These are phyloP conservation scores for Colletotrichum tamarilloi DNA, from an alignment of 2,329 filamentous ascomycete genomes.

Conservation along the genomic window DNA sequence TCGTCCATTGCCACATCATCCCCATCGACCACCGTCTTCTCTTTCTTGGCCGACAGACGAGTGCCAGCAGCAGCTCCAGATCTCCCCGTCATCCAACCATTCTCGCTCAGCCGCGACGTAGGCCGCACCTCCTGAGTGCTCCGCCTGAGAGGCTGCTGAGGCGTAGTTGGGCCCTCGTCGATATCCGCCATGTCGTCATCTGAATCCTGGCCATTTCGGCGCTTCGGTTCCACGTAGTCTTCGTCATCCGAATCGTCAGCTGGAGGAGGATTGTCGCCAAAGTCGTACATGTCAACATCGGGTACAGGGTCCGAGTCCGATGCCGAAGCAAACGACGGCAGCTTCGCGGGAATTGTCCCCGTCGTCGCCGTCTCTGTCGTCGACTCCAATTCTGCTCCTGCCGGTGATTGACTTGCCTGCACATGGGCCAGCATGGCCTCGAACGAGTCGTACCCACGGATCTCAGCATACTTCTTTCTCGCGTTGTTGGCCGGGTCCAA, in stretches of 20 bases:
- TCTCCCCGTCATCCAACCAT: background rate
- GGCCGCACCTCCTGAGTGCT: conserved; percentile 34
- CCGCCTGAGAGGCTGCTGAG: conserved; percentile 16
- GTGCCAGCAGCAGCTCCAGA: conserved; percentile 24
- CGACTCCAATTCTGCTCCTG: background rate
- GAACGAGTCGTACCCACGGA: conserved; percentile 27
- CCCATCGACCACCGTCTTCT: background rate
- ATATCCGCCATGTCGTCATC: conserved; percentile 25
- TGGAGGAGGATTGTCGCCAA: conserved; percentile 38
- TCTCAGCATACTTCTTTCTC: conserved; percentile 19
- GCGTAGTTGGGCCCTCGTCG: background rate
- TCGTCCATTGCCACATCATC: conserved; percentile 19
- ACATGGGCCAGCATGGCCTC: conserved; percentile 24
- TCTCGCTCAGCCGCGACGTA: conserved; percentile 10
- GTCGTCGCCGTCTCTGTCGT: background rate
- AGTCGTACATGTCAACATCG: conserved; percentile 30
- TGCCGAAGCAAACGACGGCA: conserved; percentile 22
- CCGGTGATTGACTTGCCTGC: background rate
- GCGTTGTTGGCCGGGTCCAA: conserved; percentile 18
- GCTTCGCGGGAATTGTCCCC: background rate
- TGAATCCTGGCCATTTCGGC: background rate
- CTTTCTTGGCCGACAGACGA: conserved; percentile 23
- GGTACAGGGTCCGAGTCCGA: conserved; percentile 23
- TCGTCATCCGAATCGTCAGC: conserved; percentile 30
- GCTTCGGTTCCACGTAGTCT: conserved; percentile 16